Evolutionary conservation across 768 basidiomycete genomes (phyloP).

Genomic region (Kwoniella europaea): DNA sequence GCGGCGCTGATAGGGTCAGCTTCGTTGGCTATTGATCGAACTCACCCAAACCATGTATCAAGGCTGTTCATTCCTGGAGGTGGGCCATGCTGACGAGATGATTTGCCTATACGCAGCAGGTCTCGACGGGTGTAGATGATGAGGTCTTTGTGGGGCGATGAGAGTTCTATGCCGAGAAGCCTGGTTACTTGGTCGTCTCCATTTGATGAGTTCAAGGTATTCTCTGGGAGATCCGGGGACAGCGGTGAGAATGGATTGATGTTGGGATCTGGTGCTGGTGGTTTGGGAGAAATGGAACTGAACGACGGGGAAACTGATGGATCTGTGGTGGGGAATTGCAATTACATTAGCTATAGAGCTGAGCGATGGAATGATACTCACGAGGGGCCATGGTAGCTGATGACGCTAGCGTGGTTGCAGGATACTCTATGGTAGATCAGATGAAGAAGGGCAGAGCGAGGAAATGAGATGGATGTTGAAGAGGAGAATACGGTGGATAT

Average conservation of each 20-base stretch:
- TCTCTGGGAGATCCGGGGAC: conserved; percentile 29
- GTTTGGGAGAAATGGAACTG: conserved; percentile 20
- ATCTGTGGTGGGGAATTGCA: neutral
- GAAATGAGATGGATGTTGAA: neutral
- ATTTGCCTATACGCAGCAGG: conserved; percentile 34
- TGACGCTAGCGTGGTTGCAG: neutral
- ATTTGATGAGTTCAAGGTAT: neutral
- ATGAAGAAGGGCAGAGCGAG: neutral
- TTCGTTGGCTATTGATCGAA: neutral
- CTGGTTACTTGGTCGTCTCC: conserved; percentile 12
- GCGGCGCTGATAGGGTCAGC: conserved; percentile 11
- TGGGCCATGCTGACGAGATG: conserved; percentile 15
- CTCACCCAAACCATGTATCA: conserved; percentile 49
- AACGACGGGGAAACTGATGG: conserved; percentile 17
- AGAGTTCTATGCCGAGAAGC: conserved; percentile 7
- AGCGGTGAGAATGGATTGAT: conserved; percentile 34
- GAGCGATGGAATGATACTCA: neutral
- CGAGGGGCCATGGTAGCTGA: conserved; percentile 8
- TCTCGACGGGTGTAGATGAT: conserved; percentile 26
- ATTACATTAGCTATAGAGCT: neutral
- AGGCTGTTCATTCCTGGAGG: conserved; percentile 28
- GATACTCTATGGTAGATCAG: neutral
- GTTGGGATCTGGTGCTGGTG: conserved; percentile 23
- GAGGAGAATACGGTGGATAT: neutral
- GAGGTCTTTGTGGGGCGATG: neutral